Conservation (phyloP, 2,329 filamentous ascomycete genomes). For the Xylaria sp. region DNA sequence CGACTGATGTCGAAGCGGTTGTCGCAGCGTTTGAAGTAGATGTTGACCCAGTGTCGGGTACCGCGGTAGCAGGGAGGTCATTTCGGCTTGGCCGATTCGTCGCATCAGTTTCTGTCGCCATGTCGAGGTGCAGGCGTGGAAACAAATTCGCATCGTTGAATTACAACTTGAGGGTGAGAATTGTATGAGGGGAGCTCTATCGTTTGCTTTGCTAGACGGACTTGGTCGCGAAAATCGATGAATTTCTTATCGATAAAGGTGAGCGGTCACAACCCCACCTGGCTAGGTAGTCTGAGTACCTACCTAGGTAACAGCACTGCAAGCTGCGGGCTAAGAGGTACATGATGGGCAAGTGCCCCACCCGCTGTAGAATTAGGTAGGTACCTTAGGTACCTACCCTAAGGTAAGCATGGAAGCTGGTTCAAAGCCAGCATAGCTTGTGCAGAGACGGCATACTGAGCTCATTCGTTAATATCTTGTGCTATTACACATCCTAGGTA, state of each 20-base stretch:
- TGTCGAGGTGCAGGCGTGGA: constrained; percentile 4
- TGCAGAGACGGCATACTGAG: too few species aligned
- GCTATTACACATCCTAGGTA: too few species aligned
- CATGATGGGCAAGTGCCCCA: too few species aligned
- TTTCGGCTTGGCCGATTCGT: constrained; percentile 6
- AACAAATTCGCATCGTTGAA: constrained; percentile 17
- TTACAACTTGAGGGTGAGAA: not conserved
- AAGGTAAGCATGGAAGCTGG: too few species aligned
- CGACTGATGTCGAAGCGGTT: constrained; percentile 2
- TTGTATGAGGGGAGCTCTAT: not conserved
- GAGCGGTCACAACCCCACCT: not conserved
- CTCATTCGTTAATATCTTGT: too few species aligned
- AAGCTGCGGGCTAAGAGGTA: too few species aligned
- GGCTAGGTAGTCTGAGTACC: not conserved
- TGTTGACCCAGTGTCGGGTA: constrained; percentile 3
- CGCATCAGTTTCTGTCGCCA: constrained; percentile 21
- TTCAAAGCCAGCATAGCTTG: too few species aligned
- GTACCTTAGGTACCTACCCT: too few species aligned
- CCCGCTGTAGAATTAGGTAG: too few species aligned
- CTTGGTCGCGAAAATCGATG: not conserved
- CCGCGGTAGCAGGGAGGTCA: not conserved
- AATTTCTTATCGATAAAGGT: constrained; percentile 22
- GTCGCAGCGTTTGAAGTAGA: constrained; percentile 8
- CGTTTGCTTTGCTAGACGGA: not conserved
- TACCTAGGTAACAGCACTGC: too few species aligned